phyloP scores from a whole-genome alignment of 139 green algal genomes.

The Spirogloea muscicola region DNA sequence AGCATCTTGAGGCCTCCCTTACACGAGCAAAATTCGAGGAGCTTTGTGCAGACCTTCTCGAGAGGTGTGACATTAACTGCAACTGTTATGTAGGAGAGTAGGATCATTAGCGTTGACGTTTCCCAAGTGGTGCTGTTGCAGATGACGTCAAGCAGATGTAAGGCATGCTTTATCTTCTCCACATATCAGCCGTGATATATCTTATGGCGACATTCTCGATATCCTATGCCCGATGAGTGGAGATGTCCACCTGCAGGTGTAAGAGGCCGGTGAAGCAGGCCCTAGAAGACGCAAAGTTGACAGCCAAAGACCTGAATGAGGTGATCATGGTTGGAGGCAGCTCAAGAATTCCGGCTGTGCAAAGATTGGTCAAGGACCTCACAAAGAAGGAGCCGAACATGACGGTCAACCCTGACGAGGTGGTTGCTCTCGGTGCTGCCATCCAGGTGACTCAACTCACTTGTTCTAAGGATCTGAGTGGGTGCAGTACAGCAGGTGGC shows the following conservation, averaged over 20 bases:
- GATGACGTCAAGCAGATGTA: too few relatives aligned
- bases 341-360: conserved; percentile 92
- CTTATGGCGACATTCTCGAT: too few relatives aligned
- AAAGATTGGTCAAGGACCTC: conserved; percentile 85
- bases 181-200: too few relatives aligned
- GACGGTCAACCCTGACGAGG: conserved; percentile 97
- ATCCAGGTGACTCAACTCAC: too few relatives aligned
- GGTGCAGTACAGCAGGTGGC: too few relatives aligned
- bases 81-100: too few relatives aligned
- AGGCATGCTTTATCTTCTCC: too few relatives aligned
- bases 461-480: too few relatives aligned
- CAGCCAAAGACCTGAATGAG: conserved; percentile 80
- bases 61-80: conserved; percentile 59
- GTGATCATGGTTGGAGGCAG: conserved; percentile 78
- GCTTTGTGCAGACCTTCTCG: conserved; percentile 87
- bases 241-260: too few relatives aligned
- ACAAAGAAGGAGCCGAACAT: conserved; percentile 88
- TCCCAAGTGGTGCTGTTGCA: too few relatives aligned
- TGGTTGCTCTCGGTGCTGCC: conserved; percentile 92
- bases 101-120: too few relatives aligned
- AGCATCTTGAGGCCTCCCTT: conserved; percentile 93
- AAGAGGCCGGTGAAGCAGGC: conserved; percentile 81
- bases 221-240: too few relatives aligned
- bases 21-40: conserved; percentile 88
- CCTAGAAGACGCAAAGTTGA: conserved; percentile 89